Conservation (phyloP, 169 alveolate genomes). For the Plasmodium malariae region DNA sequence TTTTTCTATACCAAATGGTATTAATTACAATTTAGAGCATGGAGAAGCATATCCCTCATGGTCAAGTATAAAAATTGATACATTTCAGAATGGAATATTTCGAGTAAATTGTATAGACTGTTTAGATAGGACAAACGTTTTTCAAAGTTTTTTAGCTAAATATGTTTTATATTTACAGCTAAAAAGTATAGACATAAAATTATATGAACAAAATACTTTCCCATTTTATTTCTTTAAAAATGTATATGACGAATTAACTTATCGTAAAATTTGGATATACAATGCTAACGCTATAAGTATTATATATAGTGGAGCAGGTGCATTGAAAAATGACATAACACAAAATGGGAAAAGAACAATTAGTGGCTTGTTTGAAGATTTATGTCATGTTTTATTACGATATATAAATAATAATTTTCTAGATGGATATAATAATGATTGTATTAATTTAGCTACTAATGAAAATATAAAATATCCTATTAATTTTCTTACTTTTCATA, state of each 20-base stretch:
- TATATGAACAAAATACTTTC: constrained; percentile 25
- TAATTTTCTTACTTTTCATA: constrained; percentile 52
- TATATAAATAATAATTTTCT: constrained; percentile 64
- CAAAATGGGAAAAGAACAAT: constrained; percentile 75
- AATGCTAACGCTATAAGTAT: constrained; percentile 75
- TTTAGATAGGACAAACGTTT: constrained; percentile 97
- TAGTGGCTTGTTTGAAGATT: constrained; percentile 50
- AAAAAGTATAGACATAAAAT: constrained; percentile 37
- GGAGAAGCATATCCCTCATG: constrained; percentile 24
- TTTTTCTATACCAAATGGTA: constrained; percentile 32
- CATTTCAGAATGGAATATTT: constrained; percentile 94
- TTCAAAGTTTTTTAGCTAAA: constrained; percentile 90
- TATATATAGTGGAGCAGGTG: constrained; percentile 74
- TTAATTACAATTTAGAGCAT: constrained; percentile 17
- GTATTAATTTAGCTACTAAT: constrained; percentile 60
- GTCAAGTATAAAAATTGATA: constrained; percentile 13
- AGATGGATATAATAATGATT: constrained; percentile 77
- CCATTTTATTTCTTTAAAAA: constrained; percentile 65
- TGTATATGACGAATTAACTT: constrained; percentile 22
- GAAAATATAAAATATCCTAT: constrained; percentile 31
- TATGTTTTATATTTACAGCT: constrained; percentile 47
- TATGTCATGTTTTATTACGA: constrained; percentile 19
- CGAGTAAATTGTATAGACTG: constrained; percentile 98
- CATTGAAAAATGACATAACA: constrained; percentile 71
- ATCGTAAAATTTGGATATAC: constrained; percentile 64